These are phyloP conservation scores for Daldinia concentrica DNA, from an alignment of 495 filamentous ascomycete genomes.

Conservation along the genomic window DNA sequence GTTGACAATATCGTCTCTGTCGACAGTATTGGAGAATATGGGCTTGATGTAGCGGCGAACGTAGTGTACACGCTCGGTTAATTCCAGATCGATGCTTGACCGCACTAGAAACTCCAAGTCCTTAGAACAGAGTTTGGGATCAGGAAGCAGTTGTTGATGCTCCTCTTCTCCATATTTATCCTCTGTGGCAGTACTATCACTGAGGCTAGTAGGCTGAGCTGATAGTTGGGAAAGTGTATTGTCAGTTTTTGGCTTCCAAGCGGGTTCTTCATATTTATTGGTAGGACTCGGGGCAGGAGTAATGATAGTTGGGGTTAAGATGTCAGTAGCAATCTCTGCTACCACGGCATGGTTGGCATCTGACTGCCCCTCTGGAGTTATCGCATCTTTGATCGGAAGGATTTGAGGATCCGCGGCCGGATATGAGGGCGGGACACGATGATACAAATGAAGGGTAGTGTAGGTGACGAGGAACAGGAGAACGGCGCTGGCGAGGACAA, in stretches of 20 bases:
- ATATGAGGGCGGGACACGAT: conserved; percentile 32
- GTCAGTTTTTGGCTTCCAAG: neutral
- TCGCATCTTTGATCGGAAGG: conserved; percentile 23
- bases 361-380: conserved; percentile 4
- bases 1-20: conserved; percentile 47
- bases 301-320: neutral
- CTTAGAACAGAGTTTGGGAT: conserved; percentile 24
- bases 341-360: conserved; percentile 4
- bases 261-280: conserved; percentile 4
- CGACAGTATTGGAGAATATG: conserved; percentile 17
- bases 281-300: neutral
- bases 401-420: conserved; percentile 18
- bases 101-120: conserved; percentile 34
- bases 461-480: conserved; percentile 40
- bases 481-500: conserved; percentile 34
- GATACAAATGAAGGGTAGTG: conserved; percentile 37
- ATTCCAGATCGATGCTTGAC: conserved; percentile 39
- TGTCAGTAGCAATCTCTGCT: neutral
- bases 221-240: neutral
- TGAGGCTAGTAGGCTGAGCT: neutral
- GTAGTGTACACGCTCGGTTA: conserved; percentile 52
- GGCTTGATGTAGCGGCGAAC: conserved; percentile 52
- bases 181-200: neutral
- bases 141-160: conserved; percentile 8
- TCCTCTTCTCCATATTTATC: neutral